Evolutionary conservation across 176 grass and related monocot species (phyloP).

Genomic region (Otatea glauca): DNA sequence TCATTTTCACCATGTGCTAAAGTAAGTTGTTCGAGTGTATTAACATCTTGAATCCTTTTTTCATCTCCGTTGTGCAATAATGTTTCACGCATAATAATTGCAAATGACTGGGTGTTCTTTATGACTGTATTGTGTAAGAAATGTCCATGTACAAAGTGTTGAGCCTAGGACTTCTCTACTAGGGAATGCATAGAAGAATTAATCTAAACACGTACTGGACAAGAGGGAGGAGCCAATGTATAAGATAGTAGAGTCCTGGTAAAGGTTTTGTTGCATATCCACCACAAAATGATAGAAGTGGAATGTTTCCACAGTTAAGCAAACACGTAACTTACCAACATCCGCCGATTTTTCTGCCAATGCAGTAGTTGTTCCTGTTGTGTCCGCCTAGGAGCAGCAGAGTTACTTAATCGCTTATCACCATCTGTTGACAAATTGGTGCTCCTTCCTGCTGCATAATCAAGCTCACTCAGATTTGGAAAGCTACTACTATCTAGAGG

Average conservation of each 20-base stretch:
- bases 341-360: slow-evolving; percentile 91
- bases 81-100: slow-evolving; percentile 13
- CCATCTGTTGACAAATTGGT: slow-evolving; percentile 55
- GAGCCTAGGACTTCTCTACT: neutral
- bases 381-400: slow-evolving; percentile 66
- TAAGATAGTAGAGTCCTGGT: neutral
- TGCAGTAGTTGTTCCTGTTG: slow-evolving; percentile 91
- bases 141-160: neutral
- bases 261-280: slow-evolving; percentile 15
- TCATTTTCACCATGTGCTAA: neutral
- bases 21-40: neutral
- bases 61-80: neutral
- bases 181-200: slow-evolving; percentile 18
- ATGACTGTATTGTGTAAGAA: slow-evolving; percentile 21
- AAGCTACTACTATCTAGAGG: slow-evolving; percentile 88
- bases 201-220: neutral
- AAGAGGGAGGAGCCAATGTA: neutral
- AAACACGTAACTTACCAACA: slow-evolving; percentile 61
- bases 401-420: slow-evolving; percentile 53
- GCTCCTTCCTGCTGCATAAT: slow-evolving; percentile 57
- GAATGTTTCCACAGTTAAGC: slow-evolving; percentile 15
- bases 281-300: neutral
- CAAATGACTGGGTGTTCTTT: neutral
- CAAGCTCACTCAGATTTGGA: slow-evolving; percentile 77
- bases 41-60: slow-evolving; percentile 8